Percentiles rank a stretch among this genome's conserved stretches.
Evolutionary conservation across 129 eudicot genomes (phyloP).

Genomic region (Lonicera japonica): DNA sequence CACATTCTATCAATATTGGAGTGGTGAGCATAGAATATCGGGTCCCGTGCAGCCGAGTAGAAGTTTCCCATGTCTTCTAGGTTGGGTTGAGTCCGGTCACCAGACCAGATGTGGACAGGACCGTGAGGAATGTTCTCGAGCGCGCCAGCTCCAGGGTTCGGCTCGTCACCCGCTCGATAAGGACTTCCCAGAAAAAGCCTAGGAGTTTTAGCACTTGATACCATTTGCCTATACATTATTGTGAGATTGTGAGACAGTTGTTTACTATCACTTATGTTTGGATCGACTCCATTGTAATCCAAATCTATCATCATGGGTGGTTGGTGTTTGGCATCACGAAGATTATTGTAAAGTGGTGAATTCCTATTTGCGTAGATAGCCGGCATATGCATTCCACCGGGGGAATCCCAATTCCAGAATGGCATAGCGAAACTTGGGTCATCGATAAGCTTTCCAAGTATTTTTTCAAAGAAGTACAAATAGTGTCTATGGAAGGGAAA

Average conservation of each 20-base stretch:
- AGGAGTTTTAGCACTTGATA: slow-evolving; percentile 18
- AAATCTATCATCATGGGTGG: slow-evolving; percentile 31
- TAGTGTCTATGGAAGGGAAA: slow-evolving; percentile 38
- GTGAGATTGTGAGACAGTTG: slow-evolving; percentile 21
- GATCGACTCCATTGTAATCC: slow-evolving; percentile 12
- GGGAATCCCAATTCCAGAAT: slow-evolving; percentile 48
- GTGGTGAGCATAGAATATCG: slow-evolving; percentile 50
- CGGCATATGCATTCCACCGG: slow-evolving; percentile 39
- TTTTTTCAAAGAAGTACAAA: slow-evolving; percentile 28
- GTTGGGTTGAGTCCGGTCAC: slow-evolving; percentile 26
- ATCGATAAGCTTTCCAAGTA: slow-evolving; percentile 17
- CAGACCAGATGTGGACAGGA: slow-evolving; percentile 44
- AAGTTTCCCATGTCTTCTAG: slow-evolving; percentile 52
- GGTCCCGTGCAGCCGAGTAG: slow-evolving; percentile 61
- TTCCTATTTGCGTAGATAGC: slow-evolving; percentile 15
- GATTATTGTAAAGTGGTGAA: slow-evolving; percentile 23
- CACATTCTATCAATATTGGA: slow-evolving; percentile 55
- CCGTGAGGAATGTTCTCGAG: slow-evolving; percentile 41
- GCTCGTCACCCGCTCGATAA: slow-evolving; percentile 21
- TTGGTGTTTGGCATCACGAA: slow-evolving; percentile 30
- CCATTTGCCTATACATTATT: slow-evolving; percentile 37
- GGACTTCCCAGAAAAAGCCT: slow-evolving; percentile 23
- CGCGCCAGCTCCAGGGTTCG: slow-evolving; percentile 31
- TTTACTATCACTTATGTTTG: not conserved
- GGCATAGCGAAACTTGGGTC: slow-evolving; percentile 46